A percentile compares a stretch with the other conserved stretches of the same genome.
Conservation (phyloP, 345 rosid genomes). For the Carallia brachiata region DNA sequence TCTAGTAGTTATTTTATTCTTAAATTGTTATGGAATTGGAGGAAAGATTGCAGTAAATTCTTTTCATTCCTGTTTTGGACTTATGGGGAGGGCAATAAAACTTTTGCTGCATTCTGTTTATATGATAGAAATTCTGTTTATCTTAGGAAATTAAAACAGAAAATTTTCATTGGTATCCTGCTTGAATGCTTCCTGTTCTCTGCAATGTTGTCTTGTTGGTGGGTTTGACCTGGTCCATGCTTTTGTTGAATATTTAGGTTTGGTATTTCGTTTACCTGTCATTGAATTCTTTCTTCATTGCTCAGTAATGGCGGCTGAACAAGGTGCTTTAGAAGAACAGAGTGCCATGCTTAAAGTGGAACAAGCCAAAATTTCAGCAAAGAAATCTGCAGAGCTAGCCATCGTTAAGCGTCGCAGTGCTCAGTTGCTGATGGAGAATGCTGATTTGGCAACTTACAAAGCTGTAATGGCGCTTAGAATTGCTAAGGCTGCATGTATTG, state of each 20-base stretch:
- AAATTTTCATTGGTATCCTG: not conserved
- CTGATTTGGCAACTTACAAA: slow-evolving; percentile 76
- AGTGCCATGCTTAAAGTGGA: slow-evolving; percentile 40
- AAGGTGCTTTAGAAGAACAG: slow-evolving; percentile 47
- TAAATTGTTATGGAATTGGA: not conserved
- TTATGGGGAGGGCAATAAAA: too few species aligned
- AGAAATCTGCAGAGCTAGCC: slow-evolving; percentile 43
- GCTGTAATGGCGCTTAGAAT: slow-evolving; percentile 64
- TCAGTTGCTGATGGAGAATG: slow-evolving; percentile 69
- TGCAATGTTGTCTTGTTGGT: not conserved
- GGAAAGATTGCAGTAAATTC: not conserved
- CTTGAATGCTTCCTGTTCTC: not conserved
- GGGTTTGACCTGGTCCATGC: not conserved
- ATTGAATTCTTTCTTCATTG: not conserved
- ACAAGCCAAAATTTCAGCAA: slow-evolving; percentile 50
- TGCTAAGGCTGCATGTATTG: slow-evolving; percentile 54
- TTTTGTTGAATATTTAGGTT: not conserved
- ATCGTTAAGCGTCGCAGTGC: slow-evolving; percentile 58
- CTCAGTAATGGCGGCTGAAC: slow-evolving; percentile 47
- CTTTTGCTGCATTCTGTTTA: too few species aligned
- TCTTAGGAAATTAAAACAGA: too few species aligned
- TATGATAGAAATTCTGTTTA: too few species aligned
- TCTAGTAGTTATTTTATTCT: not conserved
- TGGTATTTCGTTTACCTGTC: not conserved
- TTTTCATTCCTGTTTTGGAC: too few species aligned